Conservation (phyloP, 1,284 basidiomycete genomes). For the Fomitopsis betulina region DNA sequence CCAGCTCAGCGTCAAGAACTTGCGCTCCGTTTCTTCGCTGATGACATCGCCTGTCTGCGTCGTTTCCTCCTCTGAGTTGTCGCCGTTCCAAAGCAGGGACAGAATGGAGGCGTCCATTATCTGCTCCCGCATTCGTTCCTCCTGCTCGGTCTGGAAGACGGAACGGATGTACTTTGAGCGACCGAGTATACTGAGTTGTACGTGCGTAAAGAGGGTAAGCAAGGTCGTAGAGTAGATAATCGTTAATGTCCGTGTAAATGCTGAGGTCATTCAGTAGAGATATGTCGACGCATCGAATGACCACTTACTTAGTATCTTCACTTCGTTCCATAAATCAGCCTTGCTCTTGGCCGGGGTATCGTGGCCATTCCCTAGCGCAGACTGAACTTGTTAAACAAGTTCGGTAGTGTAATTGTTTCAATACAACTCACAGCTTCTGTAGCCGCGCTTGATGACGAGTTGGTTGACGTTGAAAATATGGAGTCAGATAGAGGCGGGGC, state of each 20-base stretch:
- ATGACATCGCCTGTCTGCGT: slow-evolving; percentile 31
- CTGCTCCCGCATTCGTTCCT: slow-evolving; percentile 51
- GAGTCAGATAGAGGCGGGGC: background rate
- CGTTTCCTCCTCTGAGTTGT: slow-evolving; percentile 24
- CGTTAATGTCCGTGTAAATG: slow-evolving; percentile 84
- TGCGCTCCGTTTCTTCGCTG: slow-evolving; percentile 62
- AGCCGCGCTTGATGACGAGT: background rate
- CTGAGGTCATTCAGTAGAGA: slow-evolving; percentile 33
- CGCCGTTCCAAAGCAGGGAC: slow-evolving; percentile 27
- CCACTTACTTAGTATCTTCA: slow-evolving; percentile 69
- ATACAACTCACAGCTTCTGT: slow-evolving; percentile 3
- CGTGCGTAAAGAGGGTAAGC: slow-evolving; percentile 74
- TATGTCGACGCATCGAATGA: background rate
- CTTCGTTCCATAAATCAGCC: slow-evolving; percentile 77
- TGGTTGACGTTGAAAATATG: background rate
- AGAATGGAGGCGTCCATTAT: slow-evolving; percentile 37
- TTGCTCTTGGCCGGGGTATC: slow-evolving; percentile 38
- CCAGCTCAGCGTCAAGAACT: slow-evolving; percentile 85
- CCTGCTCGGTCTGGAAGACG: slow-evolving; percentile 57
- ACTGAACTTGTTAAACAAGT: slow-evolving; percentile 1
- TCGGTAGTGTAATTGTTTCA: background rate
- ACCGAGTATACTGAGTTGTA: slow-evolving; percentile 84
- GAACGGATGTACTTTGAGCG: slow-evolving; percentile 76
- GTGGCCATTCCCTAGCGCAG: slow-evolving; percentile 6
- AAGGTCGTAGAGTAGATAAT: slow-evolving; percentile 80